A percentile compares a stretch with the other conserved stretches of the same genome.
phyloP scores from a whole-genome alignment of 768 basidiomycete genomes.

The Amanita phalloides region DNA sequence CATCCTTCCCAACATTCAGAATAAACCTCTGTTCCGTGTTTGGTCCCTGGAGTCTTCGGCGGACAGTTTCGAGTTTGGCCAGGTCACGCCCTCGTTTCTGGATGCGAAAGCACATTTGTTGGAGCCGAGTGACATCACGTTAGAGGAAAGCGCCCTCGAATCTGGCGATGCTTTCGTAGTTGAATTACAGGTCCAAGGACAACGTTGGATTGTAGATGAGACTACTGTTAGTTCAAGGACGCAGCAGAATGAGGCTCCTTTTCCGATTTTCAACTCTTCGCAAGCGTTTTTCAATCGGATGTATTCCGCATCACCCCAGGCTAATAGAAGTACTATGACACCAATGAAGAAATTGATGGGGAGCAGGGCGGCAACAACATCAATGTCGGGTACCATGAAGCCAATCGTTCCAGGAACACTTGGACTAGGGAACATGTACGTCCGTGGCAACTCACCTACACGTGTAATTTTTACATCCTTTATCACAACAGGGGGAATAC shows the following conservation, averaged over 20 bases:
- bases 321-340: constrained; percentile 11
- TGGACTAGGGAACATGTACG: constrained; percentile 83
- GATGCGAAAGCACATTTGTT: constrained; percentile 28
- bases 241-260: constrained; percentile 18
- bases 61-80: constrained; percentile 23
- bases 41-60: constrained; percentile 43
- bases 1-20: constrained; percentile 20
- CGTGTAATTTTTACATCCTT: constrained; percentile 5
- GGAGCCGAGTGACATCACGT: constrained; percentile 31
- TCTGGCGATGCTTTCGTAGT: constrained; percentile 64
- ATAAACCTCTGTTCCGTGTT: constrained; percentile 37
- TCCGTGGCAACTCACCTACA: constrained; percentile 4
- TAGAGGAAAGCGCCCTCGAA: constrained; percentile 50
- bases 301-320: constrained; percentile 12
- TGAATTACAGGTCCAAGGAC: constrained; percentile 43
- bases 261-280: constrained; percentile 43
- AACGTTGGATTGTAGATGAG: constrained; percentile 20
- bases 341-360: constrained; percentile 13
- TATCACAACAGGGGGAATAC: constrained; percentile 68
- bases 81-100: constrained; percentile 20
- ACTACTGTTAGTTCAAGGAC: constrained; percentile 35
- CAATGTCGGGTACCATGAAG: constrained; percentile 19
- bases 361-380: constrained; percentile 11
- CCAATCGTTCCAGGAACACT: constrained; percentile 61
- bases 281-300: constrained; percentile 48